Conservation (phyloP, 352 stramenopile genomes). For the Halophytophthora batemanensis region DNA sequence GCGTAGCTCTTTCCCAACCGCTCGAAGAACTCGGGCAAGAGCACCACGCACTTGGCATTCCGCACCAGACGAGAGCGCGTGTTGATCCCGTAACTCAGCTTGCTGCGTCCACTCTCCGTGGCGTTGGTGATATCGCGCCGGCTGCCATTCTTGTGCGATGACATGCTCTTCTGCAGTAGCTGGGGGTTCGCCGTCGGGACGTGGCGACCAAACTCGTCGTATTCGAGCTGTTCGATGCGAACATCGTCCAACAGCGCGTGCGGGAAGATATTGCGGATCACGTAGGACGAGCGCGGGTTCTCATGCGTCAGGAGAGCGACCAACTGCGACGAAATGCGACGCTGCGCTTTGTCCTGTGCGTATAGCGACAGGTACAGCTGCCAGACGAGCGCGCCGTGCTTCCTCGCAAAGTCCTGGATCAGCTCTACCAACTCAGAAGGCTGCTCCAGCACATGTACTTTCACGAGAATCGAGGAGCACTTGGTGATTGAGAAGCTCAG, state of each 20-base stretch:
- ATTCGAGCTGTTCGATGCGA: constrained; percentile 67
- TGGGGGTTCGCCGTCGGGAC: constrained; percentile 56
- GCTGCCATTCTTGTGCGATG: constrained; percentile 43
- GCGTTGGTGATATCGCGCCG: constrained; percentile 57
- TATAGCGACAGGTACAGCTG: constrained; percentile 82
- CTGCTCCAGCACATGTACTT: constrained; percentile 85
- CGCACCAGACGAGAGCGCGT: constrained; percentile 70
- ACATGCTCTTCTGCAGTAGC: constrained; percentile 33
- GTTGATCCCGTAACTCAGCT: constrained; percentile 71
- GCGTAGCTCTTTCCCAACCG: constrained; percentile 67
- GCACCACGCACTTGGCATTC: constrained; percentile 74
- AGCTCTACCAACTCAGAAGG: constrained; percentile 82
- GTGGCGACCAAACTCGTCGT: constrained; percentile 80
- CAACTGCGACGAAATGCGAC: constrained; percentile 82
- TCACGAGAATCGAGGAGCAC: constrained; percentile 84
- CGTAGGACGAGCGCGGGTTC: constrained; percentile 76
- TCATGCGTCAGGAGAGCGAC: constrained; percentile 84
- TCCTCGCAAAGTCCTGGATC: constrained; percentile 85
- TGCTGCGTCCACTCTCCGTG: constrained; percentile 68
- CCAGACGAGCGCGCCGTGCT: constrained; percentile 79
- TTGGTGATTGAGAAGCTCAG: constrained; percentile 85
- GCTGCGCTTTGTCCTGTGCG: constrained; percentile 79
- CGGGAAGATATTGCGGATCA: constrained; percentile 83
- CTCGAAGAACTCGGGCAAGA: constrained; percentile 87
- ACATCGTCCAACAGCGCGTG: constrained; percentile 79